These are phyloP conservation scores for Mycosphaerella sp. DNA, from an alignment of 2,329 filamentous ascomycete genomes.

Conservation along the genomic window DNA sequence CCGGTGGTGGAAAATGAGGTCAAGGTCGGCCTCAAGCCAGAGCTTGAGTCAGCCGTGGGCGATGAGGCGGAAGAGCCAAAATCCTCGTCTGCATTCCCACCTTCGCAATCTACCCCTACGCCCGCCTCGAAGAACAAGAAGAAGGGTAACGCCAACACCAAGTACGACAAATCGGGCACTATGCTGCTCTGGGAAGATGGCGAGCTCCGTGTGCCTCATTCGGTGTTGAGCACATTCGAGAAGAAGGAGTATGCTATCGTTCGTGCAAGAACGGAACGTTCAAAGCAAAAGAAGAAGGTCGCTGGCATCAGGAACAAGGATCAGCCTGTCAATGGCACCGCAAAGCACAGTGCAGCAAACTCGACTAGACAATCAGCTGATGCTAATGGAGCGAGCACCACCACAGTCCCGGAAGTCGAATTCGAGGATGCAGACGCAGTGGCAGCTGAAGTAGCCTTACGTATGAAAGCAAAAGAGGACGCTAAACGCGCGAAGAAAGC, in stretches of 20 bases:
- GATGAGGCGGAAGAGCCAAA: background rate
- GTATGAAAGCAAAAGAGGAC: conserved; percentile 29
- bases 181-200: conserved; percentile 9
- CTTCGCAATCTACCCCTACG: conserved; percentile 4
- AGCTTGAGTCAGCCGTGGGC: background rate
- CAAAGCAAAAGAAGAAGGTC: conserved; percentile 10
- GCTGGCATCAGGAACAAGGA: background rate
- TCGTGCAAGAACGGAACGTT: conserved; percentile 3
- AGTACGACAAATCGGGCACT: conserved; percentile 9
- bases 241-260: conserved; percentile 8
- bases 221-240: background rate
- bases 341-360: background rate
- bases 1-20: background rate
- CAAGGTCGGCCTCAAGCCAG: background rate
- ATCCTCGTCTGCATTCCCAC: conserved; percentile 1
- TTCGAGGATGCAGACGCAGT: conserved; percentile 28
- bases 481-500: conserved; percentile 21
- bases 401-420: conserved; percentile 16
- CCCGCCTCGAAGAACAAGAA: conserved; percentile 9
- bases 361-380: background rate
- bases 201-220: background rate
- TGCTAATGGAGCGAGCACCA: background rate
- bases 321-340: background rate
- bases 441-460: conserved; percentile 27
- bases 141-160: background rate